A percentile compares a stretch with the other conserved stretches of the same genome.
Conservation (phyloP, 2,329 filamentous ascomycete species). For the Alternaria arbusti region DNA sequence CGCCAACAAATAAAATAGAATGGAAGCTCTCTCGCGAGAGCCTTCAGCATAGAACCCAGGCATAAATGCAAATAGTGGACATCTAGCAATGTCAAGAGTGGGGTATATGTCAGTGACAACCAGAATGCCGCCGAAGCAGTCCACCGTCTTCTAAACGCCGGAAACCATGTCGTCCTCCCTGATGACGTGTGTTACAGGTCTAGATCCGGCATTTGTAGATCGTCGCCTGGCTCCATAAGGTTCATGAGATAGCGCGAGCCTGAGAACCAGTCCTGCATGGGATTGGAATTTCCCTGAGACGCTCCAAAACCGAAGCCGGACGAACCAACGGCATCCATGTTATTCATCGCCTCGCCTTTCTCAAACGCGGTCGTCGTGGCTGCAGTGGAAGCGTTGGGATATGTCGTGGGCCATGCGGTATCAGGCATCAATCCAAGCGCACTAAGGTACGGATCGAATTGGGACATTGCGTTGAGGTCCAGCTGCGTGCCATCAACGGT, state of each 20-base stretch:
- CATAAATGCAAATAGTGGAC: not conserved
- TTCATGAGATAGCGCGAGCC: constrained; percentile 71
- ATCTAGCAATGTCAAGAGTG: not conserved
- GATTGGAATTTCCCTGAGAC: constrained; percentile 47
- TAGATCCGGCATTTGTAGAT: constrained; percentile 49
- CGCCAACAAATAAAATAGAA: not conserved
- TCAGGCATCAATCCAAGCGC: constrained; percentile 67
- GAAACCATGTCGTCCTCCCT: not conserved
- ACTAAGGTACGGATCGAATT: constrained; percentile 69
- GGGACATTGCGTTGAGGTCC: constrained; percentile 36
- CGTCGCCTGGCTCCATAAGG: constrained; percentile 63
- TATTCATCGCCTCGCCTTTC: not conserved
- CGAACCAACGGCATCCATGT: not conserved
- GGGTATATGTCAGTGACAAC: not conserved
- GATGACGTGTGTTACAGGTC: constrained; percentile 5
- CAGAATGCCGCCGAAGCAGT: not conserved
- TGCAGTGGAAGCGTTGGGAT: not conserved
- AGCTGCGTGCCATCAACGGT: constrained; percentile 19
- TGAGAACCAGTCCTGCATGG: constrained; percentile 69
- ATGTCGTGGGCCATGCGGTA: constrained; percentile 24
- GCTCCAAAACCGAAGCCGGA: constrained; percentile 13
- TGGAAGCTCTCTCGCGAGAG: not conserved
- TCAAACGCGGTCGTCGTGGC: constrained; percentile 15
- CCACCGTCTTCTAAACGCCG: not conserved
- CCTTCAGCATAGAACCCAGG: not conserved